Base-by-base conservation (phyloP, 2,329 filamentous ascomycete species). In the Alternaria tenuissima region DNA sequence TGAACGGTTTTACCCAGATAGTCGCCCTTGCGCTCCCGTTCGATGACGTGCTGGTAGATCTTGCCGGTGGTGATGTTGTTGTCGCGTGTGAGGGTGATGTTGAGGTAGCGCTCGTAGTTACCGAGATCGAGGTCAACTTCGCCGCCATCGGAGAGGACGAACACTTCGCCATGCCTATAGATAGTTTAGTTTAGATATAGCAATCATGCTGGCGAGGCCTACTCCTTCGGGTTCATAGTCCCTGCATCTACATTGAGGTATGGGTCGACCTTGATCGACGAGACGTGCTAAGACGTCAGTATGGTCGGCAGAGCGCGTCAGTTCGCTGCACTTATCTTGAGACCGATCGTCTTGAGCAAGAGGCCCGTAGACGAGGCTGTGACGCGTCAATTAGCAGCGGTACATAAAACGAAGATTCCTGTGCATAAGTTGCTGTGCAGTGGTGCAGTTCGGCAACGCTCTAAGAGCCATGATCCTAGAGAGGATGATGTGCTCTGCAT, bases 41-140 rank as follows among this genome's bases (percentile, higher is more conserved):
- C 88, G 71, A 97, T 93, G 55, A 97, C 94, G 72, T 91, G 88
- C 74, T 92, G 86, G 81, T 97, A 98, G 69, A 98, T 93, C 83
- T 98, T 97, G 76, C 95, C 95, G 6, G 94, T 97, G 4, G 95
- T 99, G 80, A 99, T 96, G 80, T 98, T 98, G 83, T 94, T 93
- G 70, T 97, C 93, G 63, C 89, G 85, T 8, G 88, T 92, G 62
- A 98, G 85, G 56, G 89, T 91, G 66, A 94, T 89, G 73, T 90
- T 89, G 55, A 97, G 88, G 76, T 96, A 96, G 43, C 90, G 86
- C 77, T 92, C 90, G 80, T 91, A 92, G 79, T 92, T 92, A 66
- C 90, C 90, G 34, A 92, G 83, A 76, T 92, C 90, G 59, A 92
- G 85, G 73, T 92, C 89, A 64, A 89, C 87, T 79, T 92, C 91